Evolutionary conservation across 331 rosid genomes (phyloP).

Genomic region (Quercus phellos): DNA sequence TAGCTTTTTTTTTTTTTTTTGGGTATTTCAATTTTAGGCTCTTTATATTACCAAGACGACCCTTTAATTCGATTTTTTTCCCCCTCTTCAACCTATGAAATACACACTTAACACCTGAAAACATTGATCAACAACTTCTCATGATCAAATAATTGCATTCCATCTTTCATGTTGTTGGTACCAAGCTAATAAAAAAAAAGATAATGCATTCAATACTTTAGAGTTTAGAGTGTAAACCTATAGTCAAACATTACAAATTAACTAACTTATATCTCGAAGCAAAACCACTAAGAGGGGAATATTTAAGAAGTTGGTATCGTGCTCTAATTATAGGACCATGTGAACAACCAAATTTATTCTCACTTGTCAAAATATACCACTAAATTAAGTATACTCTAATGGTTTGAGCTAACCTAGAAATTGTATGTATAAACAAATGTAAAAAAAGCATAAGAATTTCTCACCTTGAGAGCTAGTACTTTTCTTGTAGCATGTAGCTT

Average conservation of each 20-base stretch:
- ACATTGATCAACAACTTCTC: background rate
- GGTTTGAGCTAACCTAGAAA: too few relatives aligned
- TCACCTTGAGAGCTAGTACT: too few relatives aligned
- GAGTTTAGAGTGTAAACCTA: background rate
- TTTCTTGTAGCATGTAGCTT: too few relatives aligned
- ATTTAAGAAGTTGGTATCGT: too few relatives aligned
- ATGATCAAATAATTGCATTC: background rate
- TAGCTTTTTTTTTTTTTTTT: background rate
- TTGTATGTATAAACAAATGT: too few relatives aligned
- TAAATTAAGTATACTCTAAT: too few relatives aligned
- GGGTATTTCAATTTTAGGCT: background rate
- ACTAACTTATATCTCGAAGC: too few relatives aligned
- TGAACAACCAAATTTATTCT: too few relatives aligned
- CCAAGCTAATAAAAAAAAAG: background rate
- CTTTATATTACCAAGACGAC: background rate
- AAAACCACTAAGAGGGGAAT: too few relatives aligned
- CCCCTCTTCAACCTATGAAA: background rate
- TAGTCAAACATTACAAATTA: background rate
- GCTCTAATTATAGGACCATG: too few relatives aligned
- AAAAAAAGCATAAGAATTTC: too few relatives aligned
- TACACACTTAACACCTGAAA: background rate
- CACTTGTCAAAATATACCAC: too few relatives aligned
- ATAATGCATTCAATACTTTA: background rate
- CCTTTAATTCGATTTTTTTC: constrained; percentile 1
- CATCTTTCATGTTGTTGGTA: background rate